Percentiles rank a stretch among this genome's conserved stretches.
Conservation (phyloP, 345 rosid genomes). For the Eucalyptus victrix region DNA sequence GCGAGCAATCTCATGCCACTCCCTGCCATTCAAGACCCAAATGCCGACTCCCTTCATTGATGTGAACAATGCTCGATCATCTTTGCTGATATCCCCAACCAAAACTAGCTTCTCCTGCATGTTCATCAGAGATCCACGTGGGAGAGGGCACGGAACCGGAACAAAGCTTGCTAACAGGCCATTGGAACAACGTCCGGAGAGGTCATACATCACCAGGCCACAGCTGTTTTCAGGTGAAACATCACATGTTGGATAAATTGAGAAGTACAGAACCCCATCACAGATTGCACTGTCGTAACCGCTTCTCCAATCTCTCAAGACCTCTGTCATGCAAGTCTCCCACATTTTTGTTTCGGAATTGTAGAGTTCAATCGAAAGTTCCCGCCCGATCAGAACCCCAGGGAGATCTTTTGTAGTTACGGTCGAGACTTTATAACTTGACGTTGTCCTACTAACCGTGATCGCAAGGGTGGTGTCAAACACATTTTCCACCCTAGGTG, state of each 20-base stretch:
- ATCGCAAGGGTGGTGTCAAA: constrained; percentile 66
- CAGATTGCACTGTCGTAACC: constrained; percentile 77
- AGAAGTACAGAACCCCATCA: constrained; percentile 42
- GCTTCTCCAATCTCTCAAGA: constrained; percentile 75
- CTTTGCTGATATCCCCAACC: constrained; percentile 84
- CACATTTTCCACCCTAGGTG: constrained; percentile 42
- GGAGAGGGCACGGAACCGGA: constrained; percentile 61
- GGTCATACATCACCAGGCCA: constrained; percentile 37
- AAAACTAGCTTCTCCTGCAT: constrained; percentile 68
- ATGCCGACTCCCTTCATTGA: constrained; percentile 46
- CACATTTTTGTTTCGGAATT: constrained; percentile 55
- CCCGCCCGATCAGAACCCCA: constrained; percentile 55
- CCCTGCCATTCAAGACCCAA: constrained; percentile 55
- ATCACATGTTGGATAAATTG: constrained; percentile 20
- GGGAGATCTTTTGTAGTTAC: constrained; percentile 73
- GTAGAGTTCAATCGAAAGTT: constrained; percentile 46
- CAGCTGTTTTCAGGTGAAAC: constrained; percentile 37
- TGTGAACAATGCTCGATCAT: constrained; percentile 4
- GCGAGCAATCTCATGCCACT: constrained; percentile 58
- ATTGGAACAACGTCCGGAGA: constrained; percentile 15
- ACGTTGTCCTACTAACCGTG: constrained; percentile 26
- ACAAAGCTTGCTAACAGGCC: constrained; percentile 26
- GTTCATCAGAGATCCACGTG: constrained; percentile 81
- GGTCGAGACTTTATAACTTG: constrained; percentile 33
- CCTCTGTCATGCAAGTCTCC: constrained; percentile 43